A percentile compares a stretch with the other conserved stretches of the same genome.
Evolutionary conservation across 2,329 filamentous ascomycete species (phyloP).

Genomic region (Alternaria sp.): DNA sequence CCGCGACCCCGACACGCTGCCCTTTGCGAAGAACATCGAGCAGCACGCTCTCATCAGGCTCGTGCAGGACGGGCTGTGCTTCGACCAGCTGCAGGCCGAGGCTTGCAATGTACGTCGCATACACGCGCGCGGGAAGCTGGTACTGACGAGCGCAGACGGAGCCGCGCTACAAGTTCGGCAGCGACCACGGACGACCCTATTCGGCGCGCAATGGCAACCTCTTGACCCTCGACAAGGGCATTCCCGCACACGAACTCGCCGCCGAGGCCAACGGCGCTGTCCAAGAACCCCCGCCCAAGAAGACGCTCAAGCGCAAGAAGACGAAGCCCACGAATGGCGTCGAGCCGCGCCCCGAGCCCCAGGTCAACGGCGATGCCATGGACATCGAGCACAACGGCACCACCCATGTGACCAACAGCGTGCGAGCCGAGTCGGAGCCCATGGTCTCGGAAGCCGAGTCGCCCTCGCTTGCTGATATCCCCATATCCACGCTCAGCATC

Average conservation of each 20-base stretch:
- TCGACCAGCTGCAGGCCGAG: slow-evolving; percentile 53
- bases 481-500: slow-evolving; percentile 49
- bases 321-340: slow-evolving; percentile 41
- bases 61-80: slow-evolving; percentile 67
- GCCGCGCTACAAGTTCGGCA: slow-evolving; percentile 47
- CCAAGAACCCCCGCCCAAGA: slow-evolving; percentile 41
- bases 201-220: slow-evolving; percentile 47
- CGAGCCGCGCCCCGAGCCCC: slow-evolving; percentile 38
- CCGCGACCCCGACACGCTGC: slow-evolving; percentile 65
- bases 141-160: slow-evolving; percentile 37
- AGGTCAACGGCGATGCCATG: slow-evolving; percentile 56
- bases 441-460: slow-evolving; percentile 48
- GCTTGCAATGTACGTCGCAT: slow-evolving; percentile 39
- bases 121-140: neutral
- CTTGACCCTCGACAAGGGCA: slow-evolving; percentile 45
- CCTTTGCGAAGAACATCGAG: slow-evolving; percentile 66
- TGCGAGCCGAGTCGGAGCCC: slow-evolving; percentile 46
- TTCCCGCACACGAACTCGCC: slow-evolving; percentile 44
- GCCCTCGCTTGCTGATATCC: slow-evolving; percentile 46
- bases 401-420: slow-evolving; percentile 35
- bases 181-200: slow-evolving; percentile 49
- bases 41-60: slow-evolving; percentile 66
- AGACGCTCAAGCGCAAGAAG: slow-evolving; percentile 45
- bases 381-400: slow-evolving; percentile 51
- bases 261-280: slow-evolving; percentile 43